phyloP scores from a whole-genome alignment of 768 basidiomycete species.

The Chalciporus chontae region DNA sequence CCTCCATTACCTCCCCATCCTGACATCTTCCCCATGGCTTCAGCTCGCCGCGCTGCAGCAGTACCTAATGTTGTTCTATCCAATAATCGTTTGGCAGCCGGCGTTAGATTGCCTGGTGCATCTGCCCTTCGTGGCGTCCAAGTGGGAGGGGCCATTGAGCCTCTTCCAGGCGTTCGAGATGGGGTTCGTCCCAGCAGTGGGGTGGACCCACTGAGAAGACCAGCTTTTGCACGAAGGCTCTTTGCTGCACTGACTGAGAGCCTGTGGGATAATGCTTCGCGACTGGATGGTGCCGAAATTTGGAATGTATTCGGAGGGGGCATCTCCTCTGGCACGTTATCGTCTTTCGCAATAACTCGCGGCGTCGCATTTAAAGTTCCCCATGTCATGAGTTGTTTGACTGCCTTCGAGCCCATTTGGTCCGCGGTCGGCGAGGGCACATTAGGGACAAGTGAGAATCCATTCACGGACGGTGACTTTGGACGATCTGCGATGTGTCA shows the following conservation, averaged over 20 bases:
- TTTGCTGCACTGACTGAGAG: constrained; percentile 80
- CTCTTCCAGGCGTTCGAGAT: constrained; percentile 34
- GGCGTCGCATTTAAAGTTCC: constrained; percentile 92
- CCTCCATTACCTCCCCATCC: constrained; percentile 50
- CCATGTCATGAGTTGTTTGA: constrained; percentile 97
- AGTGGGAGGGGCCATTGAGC: constrained; percentile 72
- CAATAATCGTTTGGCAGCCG: constrained; percentile 77
- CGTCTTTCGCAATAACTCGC: constrained; percentile 68
- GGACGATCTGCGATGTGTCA: constrained; percentile 52
- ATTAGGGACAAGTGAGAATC: constrained; percentile 77
- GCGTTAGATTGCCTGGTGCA: constrained; percentile 73
- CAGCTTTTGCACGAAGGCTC: constrained; percentile 75
- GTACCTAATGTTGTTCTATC: constrained; percentile 68
- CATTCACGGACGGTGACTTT: constrained; percentile 48
- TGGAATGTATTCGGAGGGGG: constrained; percentile 62
- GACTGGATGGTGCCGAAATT: constrained; percentile 68
- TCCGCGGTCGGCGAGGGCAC: constrained; percentile 86
- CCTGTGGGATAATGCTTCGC: constrained; percentile 79
- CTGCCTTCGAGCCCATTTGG: constrained; percentile 72
- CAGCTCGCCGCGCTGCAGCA: constrained; percentile 58
- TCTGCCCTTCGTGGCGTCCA: constrained; percentile 77
- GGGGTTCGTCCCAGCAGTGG: constrained; percentile 28
- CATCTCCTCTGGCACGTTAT: constrained; percentile 46
- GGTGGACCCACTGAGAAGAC: constrained; percentile 45
- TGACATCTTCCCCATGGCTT: constrained; percentile 58